phyloP scores from a whole-genome alignment of 768 basidiomycete genomes.

The Lactarius psammicola region DNA sequence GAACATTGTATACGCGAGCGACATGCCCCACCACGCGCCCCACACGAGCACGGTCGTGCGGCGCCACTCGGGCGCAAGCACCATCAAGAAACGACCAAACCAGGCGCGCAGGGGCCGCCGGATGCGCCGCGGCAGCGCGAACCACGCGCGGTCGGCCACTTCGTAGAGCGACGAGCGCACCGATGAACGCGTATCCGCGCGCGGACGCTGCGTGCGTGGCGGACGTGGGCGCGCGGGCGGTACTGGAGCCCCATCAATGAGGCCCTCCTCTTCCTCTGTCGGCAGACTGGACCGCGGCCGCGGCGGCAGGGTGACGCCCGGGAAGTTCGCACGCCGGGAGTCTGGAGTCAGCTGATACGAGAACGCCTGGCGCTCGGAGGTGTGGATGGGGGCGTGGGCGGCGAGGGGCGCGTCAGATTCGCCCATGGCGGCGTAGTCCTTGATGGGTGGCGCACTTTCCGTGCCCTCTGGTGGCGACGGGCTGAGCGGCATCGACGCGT shows the following conservation, averaged over 20 bases:
- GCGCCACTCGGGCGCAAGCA: conserved; percentile 74
- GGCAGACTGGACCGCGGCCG: neutral
- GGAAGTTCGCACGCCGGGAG: neutral
- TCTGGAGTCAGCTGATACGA: neutral
- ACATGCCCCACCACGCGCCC: conserved; percentile 72
- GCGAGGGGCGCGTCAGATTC: conserved; percentile 32
- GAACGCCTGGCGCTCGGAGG: conserved; percentile 12
- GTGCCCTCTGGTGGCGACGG: conserved; percentile 3
- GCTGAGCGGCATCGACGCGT: conserved; percentile 11
- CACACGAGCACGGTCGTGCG: conserved; percentile 78
- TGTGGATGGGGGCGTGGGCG: neutral
- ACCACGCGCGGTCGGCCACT: conserved; percentile 42
- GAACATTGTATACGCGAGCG: conserved; percentile 86
- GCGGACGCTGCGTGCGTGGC: neutral
- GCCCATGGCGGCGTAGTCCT: conserved; percentile 26
- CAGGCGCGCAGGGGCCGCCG: conserved; percentile 61
- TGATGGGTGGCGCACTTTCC: conserved; percentile 15
- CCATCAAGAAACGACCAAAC: conserved; percentile 63
- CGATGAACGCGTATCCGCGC: conserved; percentile 14
- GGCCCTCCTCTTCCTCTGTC: conserved; percentile 4
- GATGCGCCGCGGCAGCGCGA: conserved; percentile 52
- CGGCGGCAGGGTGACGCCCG: neutral
- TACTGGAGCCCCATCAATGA: neutral
- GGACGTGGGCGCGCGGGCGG: conserved; percentile 23
- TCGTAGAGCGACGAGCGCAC: conserved; percentile 47